Evolutionary conservation across 805 yeast genomes (phyloP).

Genomic region (Cyberlindnera mycetangii): DNA sequence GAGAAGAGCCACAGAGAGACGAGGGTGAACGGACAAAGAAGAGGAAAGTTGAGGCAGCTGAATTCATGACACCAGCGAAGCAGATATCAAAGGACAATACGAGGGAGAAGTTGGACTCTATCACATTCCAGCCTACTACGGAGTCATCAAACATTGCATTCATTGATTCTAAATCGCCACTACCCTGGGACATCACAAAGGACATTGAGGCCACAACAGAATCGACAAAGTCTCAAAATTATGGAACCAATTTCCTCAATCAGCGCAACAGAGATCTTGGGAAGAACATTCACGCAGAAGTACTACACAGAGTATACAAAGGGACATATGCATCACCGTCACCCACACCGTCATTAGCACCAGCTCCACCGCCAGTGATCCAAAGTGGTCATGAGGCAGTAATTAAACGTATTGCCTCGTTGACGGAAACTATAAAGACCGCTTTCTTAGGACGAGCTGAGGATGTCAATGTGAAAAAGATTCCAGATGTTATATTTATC

Average conservation of each 20-base stretch:
- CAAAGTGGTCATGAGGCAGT: constrained; percentile 2
- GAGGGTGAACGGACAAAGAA: constrained; percentile 6
- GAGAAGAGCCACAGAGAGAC: not conserved
- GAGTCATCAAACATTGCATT: constrained; percentile 20
- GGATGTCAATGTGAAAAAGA: constrained; percentile 1
- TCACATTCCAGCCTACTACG: constrained; percentile 15
- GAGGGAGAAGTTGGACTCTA: constrained; percentile 13
- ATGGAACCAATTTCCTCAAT: constrained; percentile 36
- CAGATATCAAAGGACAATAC: constrained; percentile 10
- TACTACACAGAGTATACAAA: constrained; percentile 32
- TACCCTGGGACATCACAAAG: constrained; percentile 22
- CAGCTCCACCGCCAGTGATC: not conserved
- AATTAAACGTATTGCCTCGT: constrained; percentile 9
- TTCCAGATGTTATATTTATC: constrained; percentile 17
- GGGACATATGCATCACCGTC: constrained; percentile 36
- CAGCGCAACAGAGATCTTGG: not conserved
- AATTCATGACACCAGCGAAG: constrained; percentile 13
- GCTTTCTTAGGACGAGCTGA: constrained; percentile 3
- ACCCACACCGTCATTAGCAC: constrained; percentile 25
- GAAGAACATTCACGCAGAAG: constrained; percentile 19
- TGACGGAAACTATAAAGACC: constrained; percentile 3
- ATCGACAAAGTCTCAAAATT: constrained; percentile 21
- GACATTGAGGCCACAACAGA: not conserved
- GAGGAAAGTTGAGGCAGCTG: not conserved
- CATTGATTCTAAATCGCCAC: constrained; percentile 17